Evolutionary conservation across 2,329 filamentous ascomycete genomes (phyloP), one percentile per base, ranked within the genome.

Genomic region (Penicillium corylophilum): DNA sequence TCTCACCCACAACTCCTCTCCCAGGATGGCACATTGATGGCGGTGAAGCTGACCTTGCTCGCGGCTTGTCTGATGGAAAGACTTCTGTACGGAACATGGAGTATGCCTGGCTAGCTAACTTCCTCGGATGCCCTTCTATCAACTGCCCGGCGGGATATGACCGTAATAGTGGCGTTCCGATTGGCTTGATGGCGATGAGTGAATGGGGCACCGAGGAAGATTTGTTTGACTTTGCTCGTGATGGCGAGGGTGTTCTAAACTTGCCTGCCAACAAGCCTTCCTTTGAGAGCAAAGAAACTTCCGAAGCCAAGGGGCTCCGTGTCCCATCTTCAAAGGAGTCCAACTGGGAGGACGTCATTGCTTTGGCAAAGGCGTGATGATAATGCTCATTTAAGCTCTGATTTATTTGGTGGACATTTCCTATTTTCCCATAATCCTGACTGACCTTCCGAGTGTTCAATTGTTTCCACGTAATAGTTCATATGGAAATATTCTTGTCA

Each of bases 41-140:
- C 8, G 85, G 88, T 36, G 75, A 84, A 15, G 75, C 75, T n/a
- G 85, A 91, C 63, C 67, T 84, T 4, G 60, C 66, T 7, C 73
- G 77, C 42, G 92, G 92, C 2, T 76, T 90, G 59, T 86, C 80
- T 33, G 87, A 96, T 68, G 86, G 80, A 0, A 90, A 94, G 67
- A 77, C 74, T 54, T 85, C 83, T 15, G 75, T 95, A n/a, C 77
- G 82, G 23, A 89, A 83, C 65, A 95, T 96, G 90, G 83, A 87
- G 70, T 96, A 90, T 71, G 85, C 89, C 15, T 95, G 88, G 82
- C 72, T 95, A 31, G 88, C 91, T 6, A 96, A 96, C 71, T 86
- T 90, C 61, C 83, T 80, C 0, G 92, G 92, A 0, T 85, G 86
- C 44, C 92, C 92, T 1, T 84, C 89, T 1, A 81, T 95, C 12